Evolutionary conservation across 306 rosid genomes (phyloP).

Genomic region (Betula pendula): DNA sequence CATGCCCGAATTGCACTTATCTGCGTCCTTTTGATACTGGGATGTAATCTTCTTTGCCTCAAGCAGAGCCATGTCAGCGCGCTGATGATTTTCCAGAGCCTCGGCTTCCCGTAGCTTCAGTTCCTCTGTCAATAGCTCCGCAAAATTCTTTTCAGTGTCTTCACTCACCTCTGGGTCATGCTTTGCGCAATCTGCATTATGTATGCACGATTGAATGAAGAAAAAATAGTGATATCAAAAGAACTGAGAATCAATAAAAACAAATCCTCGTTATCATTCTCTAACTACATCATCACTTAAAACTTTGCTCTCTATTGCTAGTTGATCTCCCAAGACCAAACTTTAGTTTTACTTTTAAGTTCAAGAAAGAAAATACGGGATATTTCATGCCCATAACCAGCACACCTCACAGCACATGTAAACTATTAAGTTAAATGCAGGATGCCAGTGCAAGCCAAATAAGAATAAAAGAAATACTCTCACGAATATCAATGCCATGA

Average conservation of each 20-base stretch:
- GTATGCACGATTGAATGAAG: conserved; percentile 21
- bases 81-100: conserved; percentile 71
- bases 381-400: neutral
- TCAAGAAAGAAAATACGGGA: neutral
- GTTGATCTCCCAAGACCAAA: neutral
- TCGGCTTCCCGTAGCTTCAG: conserved; percentile 77
- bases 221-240: conserved; percentile 11
- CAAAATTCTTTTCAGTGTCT: conserved; percentile 86
- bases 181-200: conserved; percentile 81
- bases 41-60: conserved; percentile 97
- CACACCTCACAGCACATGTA: neutral
- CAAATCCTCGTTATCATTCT: conserved; percentile 1
- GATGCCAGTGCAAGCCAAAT: conserved; percentile 10
- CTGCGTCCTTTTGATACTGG: conserved; percentile 97
- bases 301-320: neutral
- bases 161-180: conserved; percentile 81
- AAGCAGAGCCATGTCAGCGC: conserved; percentile 86
- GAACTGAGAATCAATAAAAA: conserved; percentile 6
- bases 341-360: neutral
- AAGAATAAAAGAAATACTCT: neutral
- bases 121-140: conserved; percentile 85
- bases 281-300: neutral
- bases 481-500: neutral
- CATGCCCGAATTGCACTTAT: conserved; percentile 98
- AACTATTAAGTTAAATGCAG: neutral